Evolutionary conservation across 305 asterid genomes (phyloP).

Genomic region (Nicotiana rustica): DNA sequence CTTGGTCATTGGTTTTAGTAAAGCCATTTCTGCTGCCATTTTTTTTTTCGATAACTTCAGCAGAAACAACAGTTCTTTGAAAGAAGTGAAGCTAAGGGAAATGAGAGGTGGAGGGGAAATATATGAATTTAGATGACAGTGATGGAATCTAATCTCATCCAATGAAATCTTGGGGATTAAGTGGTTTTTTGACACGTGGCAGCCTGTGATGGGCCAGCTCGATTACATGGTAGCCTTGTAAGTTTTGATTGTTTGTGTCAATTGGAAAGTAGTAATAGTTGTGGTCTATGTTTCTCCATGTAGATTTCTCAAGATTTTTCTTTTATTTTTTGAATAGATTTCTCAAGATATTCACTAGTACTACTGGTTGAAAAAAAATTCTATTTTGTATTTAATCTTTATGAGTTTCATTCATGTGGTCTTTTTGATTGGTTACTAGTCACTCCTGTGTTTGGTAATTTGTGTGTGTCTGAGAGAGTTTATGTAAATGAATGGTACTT

Average conservation of each 20-base stretch:
- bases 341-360: conserved; percentile 8
- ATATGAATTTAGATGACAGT: conserved; percentile 42
- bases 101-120: conserved; percentile 24
- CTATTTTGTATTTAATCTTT: background rate
- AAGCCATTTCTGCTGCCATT: conserved; percentile 81
- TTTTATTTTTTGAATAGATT: background rate
- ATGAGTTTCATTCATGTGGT: background rate
- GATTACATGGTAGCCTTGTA: conserved; percentile 46
- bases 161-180: conserved; percentile 55
- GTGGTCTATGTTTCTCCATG: conserved; percentile 35
- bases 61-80: background rate
- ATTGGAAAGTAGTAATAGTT: conserved; percentile 16
- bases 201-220: conserved; percentile 44
- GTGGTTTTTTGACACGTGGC: conserved; percentile 69
- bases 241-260: conserved; percentile 30
- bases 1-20: conserved; percentile 69
- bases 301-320: conserved; percentile 21
- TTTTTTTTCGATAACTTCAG: background rate
- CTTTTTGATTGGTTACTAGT: conserved; percentile 17
- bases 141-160: conserved; percentile 67
- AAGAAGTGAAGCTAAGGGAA: conserved; percentile 4
- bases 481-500: background rate
- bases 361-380: background rate
- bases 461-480: background rate
- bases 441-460: background rate